phyloP scores from a whole-genome alignment of 2,329 filamentous ascomycete genomes.

The Ilyonectria sp. region DNA sequence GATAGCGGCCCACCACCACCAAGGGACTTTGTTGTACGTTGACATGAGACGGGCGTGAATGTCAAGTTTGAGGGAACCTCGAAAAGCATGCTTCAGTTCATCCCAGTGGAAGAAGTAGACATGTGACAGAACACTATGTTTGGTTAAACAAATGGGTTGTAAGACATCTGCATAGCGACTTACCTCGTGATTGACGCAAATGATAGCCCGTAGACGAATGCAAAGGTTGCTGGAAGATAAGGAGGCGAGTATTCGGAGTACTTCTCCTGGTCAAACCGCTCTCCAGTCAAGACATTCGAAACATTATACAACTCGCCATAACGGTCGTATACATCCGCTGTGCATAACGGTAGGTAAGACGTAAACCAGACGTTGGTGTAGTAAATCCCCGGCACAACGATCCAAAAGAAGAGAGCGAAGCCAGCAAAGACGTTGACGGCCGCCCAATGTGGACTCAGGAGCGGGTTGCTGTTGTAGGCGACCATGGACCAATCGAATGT shows the following conservation, averaged over 20 bases:
- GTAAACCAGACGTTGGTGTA: constrained; percentile 26
- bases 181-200: constrained; percentile 67
- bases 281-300: constrained; percentile 66
- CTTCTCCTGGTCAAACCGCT: constrained; percentile 68
- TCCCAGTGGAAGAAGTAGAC: constrained; percentile 29
- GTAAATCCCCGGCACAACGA: constrained; percentile 57
- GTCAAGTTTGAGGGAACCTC: constrained; percentile 16
- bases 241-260: constrained; percentile 71
- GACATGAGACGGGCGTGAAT: constrained; percentile 64
- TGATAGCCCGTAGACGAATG: constrained; percentile 69
- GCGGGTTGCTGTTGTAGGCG: constrained; percentile 68
- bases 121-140: constrained; percentile 18
- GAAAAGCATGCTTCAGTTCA: constrained; percentile 19
- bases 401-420: constrained; percentile 66
- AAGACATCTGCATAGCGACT: rapidly evolving
- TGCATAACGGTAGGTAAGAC: constrained; percentile 22
- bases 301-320: constrained; percentile 71
- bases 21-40: constrained; percentile 68
- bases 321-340: constrained; percentile 68
- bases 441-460: constrained; percentile 73
- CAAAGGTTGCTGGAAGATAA: constrained; percentile 62
- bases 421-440: constrained; percentile 72
- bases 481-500: constrained; percentile 78
- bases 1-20: constrained; percentile 65
- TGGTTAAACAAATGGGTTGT: background rate